Conservation (phyloP, 768 basidiomycete species). For the Boletus pseudopeckii region DNA sequence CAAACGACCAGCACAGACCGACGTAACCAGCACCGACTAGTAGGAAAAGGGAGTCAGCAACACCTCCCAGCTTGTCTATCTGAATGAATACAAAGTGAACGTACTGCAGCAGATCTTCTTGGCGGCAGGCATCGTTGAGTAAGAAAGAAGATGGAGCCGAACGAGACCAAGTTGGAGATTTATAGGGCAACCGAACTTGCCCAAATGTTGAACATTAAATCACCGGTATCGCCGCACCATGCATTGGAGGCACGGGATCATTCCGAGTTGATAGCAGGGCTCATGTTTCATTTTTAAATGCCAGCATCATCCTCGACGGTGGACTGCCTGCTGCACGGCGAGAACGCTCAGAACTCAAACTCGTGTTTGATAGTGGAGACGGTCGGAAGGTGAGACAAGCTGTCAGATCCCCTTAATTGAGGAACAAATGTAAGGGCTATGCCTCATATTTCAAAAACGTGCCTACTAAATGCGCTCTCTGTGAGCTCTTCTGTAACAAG, state of each 20-base stretch:
- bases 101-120: slow-evolving; percentile 86
- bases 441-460: not conserved
- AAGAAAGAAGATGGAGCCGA: too few relatives aligned
- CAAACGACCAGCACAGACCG: slow-evolving; percentile 47
- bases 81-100: slow-evolving; percentile 29
- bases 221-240: not conserved
- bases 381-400: not conserved
- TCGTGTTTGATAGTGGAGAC: too few relatives aligned
- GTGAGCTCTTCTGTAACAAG: not conserved
- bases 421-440: not conserved
- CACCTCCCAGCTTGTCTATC: not conserved
- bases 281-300: not conserved
- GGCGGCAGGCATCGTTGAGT: slow-evolving; percentile 44
- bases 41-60: slow-evolving; percentile 27
- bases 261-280: too few relatives aligned
- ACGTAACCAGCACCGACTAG: slow-evolving; percentile 91
- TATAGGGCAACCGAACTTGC: not conserved
- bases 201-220: not conserved
- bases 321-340: not conserved
- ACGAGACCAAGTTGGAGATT: not conserved
- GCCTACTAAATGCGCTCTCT: not conserved
- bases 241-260: not conserved
- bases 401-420: not conserved
- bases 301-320: not conserved
- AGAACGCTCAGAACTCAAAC: not conserved